A percentile compares a stretch with the other conserved stretches of the same genome.
These are phyloP conservation scores for Colletotrichum truncatum DNA, from an alignment of 2,329 filamentous ascomycete species.

Conservation along the genomic window DNA sequence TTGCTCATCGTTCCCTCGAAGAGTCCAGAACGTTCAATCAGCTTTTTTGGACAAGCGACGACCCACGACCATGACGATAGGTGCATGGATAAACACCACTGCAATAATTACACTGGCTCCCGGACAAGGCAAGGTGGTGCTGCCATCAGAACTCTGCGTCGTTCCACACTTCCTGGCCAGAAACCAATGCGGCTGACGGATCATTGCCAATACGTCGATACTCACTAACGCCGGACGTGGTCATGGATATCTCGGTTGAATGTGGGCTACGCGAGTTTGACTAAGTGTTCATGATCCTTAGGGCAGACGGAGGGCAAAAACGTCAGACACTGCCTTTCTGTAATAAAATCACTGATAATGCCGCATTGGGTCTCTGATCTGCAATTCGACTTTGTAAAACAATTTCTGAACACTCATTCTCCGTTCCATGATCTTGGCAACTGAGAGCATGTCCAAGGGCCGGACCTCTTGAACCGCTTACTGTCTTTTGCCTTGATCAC, in stretches of 20 bases:
- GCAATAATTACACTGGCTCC: background rate
- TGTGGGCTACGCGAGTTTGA: background rate
- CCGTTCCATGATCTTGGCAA: constrained; percentile 1
- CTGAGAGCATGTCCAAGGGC: background rate
- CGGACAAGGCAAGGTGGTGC: background rate
- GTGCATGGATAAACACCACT: background rate
- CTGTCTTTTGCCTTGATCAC: background rate
- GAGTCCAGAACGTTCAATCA: constrained; percentile 22
- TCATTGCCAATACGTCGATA: background rate
- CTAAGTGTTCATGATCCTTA: background rate
- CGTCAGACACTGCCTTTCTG: background rate
- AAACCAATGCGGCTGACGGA: background rate
- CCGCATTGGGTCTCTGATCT: background rate
- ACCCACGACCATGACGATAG: constrained; percentile 10
- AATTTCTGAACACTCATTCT: background rate
- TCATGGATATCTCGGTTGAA: background rate
- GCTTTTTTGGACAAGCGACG: background rate
- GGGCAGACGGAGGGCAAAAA: background rate
- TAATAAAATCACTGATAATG: background rate
- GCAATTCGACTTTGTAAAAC: background rate
- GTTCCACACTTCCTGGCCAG: background rate
- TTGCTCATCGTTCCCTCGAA: constrained; percentile 12
- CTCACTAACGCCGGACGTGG: background rate
- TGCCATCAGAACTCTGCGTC: constrained; percentile 8
- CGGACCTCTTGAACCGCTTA: background rate